These are phyloP conservation scores for Durotheca rogersii DNA, from an alignment of 495 filamentous ascomycete genomes.

Conservation along the genomic window DNA sequence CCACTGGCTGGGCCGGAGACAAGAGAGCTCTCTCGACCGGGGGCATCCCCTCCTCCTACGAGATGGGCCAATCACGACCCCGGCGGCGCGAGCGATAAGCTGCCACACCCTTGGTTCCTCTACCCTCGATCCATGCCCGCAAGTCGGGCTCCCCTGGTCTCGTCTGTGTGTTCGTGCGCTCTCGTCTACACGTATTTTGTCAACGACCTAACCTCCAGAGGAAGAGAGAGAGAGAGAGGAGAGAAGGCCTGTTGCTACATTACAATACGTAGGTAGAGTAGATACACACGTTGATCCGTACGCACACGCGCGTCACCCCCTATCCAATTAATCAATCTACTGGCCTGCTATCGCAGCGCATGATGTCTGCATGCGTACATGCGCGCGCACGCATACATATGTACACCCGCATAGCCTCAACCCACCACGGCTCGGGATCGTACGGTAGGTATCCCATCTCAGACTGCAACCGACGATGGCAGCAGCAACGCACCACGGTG, in stretches of 20 bases:
- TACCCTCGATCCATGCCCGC: conserved; percentile 19
- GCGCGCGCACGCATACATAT: not conserved
- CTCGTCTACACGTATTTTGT: too few relatives aligned
- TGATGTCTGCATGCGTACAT: conserved; percentile 17
- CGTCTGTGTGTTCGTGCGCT: too few relatives aligned
- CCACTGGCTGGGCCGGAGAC: conserved; percentile 18
- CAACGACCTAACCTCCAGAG: too few relatives aligned
- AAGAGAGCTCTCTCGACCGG: conserved; percentile 13
- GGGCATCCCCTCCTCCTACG: conserved; percentile 11
- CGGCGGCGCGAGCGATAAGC: conserved; percentile 29
- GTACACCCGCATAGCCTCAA: conserved; percentile 24
- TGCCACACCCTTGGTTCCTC: conserved; percentile 22
- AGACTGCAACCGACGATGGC: not conserved
- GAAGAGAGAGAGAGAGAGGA: too few relatives aligned
- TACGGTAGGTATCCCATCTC: conserved; percentile 9
- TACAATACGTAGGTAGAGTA: too few relatives aligned
- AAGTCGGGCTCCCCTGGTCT: too few relatives aligned
- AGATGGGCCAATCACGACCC: conserved; percentile 22
- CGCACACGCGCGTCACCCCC: too few relatives aligned
- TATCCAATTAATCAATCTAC: too few relatives aligned
- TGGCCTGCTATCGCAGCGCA: conserved; percentile 20
- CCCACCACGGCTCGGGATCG: conserved; percentile 8
- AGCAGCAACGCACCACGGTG: not conserved
- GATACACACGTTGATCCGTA: too few relatives aligned
- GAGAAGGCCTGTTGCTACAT: too few relatives aligned